Conservation (phyloP, 2,329 filamentous ascomycete species). For the Bipolaris cookei region DNA sequence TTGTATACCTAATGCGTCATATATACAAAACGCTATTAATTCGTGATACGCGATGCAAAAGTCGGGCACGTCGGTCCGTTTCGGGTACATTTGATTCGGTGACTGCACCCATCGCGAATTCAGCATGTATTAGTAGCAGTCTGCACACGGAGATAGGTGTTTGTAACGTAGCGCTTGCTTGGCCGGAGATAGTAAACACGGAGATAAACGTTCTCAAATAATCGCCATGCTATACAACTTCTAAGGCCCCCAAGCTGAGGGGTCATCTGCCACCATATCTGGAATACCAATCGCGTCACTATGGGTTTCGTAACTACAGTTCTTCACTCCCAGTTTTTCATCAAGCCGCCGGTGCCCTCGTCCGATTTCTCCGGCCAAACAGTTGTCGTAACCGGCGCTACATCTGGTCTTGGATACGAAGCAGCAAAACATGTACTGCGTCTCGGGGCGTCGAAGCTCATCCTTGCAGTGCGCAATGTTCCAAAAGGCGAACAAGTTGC, state of each 20-base stretch:
- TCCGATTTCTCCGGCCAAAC: slow-evolving; percentile 45
- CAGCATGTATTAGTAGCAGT: background rate
- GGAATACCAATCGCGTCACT: background rate
- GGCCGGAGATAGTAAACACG: background rate
- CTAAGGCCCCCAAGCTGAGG: background rate
- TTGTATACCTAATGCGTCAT: background rate
- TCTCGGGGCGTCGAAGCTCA: slow-evolving; percentile 51
- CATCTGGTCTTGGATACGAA: slow-evolving; percentile 56
- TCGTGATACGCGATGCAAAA: background rate
- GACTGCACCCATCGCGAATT: background rate
- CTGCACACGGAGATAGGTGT: background rate
- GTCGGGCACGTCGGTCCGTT: background rate
- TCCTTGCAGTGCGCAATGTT: slow-evolving; percentile 53
- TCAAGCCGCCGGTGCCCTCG: slow-evolving; percentile 40
- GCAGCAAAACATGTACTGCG: slow-evolving; percentile 52
- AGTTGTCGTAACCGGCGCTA: slow-evolving; percentile 56
- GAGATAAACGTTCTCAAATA: background rate
- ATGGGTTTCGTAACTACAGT: slow-evolving; percentile 23
- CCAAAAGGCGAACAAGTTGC: slow-evolving; percentile 54
- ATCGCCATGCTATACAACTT: background rate
- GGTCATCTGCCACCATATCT: background rate
- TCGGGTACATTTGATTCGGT: slow-evolving; percentile 5
- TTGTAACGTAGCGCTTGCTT: background rate
- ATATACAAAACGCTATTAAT: background rate
- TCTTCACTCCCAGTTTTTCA: slow-evolving; percentile 50